Evolutionary conservation across 257 asterid genomes (phyloP).

Genomic region (Eucommia ulmoides): DNA sequence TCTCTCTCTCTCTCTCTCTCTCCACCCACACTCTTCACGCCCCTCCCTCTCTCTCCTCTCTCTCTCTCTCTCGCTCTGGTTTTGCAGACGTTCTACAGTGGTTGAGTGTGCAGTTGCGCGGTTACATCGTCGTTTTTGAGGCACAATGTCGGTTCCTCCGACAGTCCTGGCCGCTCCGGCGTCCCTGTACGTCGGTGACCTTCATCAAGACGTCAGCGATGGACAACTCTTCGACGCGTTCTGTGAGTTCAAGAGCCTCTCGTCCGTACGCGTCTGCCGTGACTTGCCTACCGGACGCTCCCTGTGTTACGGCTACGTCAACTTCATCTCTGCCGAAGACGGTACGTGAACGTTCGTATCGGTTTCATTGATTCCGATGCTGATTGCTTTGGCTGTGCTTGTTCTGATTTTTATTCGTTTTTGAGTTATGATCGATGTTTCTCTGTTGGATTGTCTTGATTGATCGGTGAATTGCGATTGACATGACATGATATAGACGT

Average conservation of each 20-base stretch:
- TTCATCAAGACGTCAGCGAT: constrained; percentile 36
- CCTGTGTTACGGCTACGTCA: constrained; percentile 45
- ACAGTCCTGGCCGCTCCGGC: constrained; percentile 14
- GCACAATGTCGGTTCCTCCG: constrained; percentile 18
- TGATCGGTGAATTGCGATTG: too few species aligned
- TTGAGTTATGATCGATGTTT: too few species aligned
- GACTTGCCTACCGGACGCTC: constrained; percentile 39
- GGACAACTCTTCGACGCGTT: constrained; percentile 25
- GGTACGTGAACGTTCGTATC: constrained; percentile 14
- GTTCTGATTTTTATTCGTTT: too few species aligned
- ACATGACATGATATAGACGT: too few species aligned
- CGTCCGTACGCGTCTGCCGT: constrained; percentile 46
- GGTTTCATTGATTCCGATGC: not conserved
- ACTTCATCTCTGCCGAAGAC: constrained; percentile 31
- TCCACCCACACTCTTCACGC: too few species aligned
- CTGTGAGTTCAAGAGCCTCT: constrained; percentile 26
- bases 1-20: too few species aligned
- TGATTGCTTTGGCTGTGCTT: not conserved
- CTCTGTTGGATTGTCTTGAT: too few species aligned
- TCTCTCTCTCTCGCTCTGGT: too few species aligned
- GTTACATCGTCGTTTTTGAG: too few species aligned
- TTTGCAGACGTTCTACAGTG: too few species aligned
- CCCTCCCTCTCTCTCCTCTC: too few species aligned
- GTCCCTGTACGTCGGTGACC: constrained; percentile 49
- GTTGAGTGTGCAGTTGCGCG: too few species aligned